These are phyloP conservation scores for Tetrahymena elliotti DNA, from an alignment of 73 alveolate genomes.

Conservation along the genomic window DNA sequence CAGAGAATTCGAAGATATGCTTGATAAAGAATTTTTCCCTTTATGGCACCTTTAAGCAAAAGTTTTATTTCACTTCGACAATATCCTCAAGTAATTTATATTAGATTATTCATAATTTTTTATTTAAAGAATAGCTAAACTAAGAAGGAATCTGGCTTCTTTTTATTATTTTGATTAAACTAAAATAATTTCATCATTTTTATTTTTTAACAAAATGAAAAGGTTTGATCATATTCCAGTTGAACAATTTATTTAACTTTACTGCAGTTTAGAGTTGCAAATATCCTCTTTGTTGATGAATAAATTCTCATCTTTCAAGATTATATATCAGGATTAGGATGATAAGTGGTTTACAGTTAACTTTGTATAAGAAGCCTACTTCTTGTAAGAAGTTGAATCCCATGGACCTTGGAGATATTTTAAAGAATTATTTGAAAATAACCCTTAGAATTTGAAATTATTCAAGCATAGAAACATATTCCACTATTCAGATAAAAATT, in stretches of 20 bases:
- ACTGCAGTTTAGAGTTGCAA: neutral
- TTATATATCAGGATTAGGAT: neutral
- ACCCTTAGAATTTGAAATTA: neutral
- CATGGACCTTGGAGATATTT: neutral
- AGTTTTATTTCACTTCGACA: neutral
- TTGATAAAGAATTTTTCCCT: neutral
- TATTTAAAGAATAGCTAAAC: no score
- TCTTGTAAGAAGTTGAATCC: neutral
- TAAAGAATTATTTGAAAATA: neutral
- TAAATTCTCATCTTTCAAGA: neutral
- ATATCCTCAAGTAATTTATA: neutral
- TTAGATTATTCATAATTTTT: neutral
- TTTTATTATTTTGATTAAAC: neutral
- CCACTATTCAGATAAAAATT: neutral
- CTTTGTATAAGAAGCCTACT: neutral
- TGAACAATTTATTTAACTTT: neutral
- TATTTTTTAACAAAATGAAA: neutral
- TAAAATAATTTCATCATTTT: no score
- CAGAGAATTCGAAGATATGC: neutral
- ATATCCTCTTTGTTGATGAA: neutral
- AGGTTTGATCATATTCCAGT: neutral
- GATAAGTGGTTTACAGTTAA: neutral
- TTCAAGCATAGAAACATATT: neutral
- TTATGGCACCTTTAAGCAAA: neutral
- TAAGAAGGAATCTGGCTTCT: no score